A percentile compares a stretch with the other conserved stretches of the same genome.
Evolutionary conservation across 176 grass and related monocot species (phyloP).

Genomic region (Carex kokanica): DNA sequence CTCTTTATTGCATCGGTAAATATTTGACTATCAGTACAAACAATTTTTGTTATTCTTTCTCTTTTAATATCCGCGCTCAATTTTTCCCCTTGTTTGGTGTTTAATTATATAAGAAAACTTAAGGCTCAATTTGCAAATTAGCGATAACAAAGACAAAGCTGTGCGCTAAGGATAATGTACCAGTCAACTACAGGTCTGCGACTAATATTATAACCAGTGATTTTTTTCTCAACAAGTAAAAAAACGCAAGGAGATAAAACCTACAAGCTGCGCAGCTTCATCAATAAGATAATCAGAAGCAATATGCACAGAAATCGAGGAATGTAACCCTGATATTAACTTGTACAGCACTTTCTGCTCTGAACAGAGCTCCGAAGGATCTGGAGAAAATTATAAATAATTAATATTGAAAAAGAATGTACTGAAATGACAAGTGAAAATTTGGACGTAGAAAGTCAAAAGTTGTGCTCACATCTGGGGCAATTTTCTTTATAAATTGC

Average conservation of each 20-base stretch:
- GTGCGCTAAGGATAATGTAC: background rate
- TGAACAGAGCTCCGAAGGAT: constrained; percentile 84
- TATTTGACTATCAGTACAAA: background rate
- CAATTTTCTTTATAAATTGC: constrained; percentile 95
- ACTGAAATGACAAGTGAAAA: constrained; percentile 10
- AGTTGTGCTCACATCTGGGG: constrained; percentile 70
- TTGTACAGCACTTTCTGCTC: constrained; percentile 91
- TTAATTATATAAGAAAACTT: background rate
- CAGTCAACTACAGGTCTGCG: background rate
- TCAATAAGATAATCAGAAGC: constrained; percentile 82
- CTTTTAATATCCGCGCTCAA: background rate
- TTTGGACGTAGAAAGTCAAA: constrained; percentile 10
- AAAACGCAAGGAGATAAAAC: background rate
- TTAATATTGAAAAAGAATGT: background rate
- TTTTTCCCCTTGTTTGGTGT: background rate
- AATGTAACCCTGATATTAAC: constrained; percentile 93
- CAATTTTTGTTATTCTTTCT: background rate
- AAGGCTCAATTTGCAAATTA: background rate
- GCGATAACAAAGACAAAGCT: background rate
- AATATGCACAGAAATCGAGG: constrained; percentile 98
- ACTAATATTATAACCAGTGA: background rate
- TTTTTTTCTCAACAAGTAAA: background rate
- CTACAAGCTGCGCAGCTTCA: constrained; percentile 58
- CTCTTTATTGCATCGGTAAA: background rate
- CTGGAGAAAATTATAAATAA: constrained; percentile 34